Evolutionary conservation across 1,139 yeast genomes (phyloP).

Genomic region (Schwanniomyces etchellsii): DNA sequence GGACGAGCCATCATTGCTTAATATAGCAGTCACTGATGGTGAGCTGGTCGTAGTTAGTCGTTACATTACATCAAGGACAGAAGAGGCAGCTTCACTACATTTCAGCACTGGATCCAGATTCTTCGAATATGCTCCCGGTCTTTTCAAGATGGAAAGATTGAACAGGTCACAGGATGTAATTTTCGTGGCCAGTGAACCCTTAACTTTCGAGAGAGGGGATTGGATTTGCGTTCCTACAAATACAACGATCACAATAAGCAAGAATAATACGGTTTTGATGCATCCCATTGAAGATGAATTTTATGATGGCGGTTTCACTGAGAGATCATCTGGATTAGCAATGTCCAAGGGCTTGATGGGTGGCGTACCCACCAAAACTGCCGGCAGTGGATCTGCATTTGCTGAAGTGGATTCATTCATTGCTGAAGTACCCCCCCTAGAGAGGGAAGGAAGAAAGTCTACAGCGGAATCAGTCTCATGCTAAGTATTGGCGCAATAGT

Average conservation of each 20-base stretch:
- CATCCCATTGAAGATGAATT: constrained; percentile 92
- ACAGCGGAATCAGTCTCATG: no score
- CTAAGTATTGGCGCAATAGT: no score
- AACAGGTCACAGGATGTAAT: constrained; percentile 91
- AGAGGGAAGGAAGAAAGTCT: constrained; percentile 68
- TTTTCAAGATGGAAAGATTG: constrained; percentile 88
- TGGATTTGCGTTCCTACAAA: constrained; percentile 98
- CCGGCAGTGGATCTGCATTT: constrained; percentile 4
- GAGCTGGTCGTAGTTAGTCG: constrained; percentile 81
- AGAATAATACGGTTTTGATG: constrained; percentile 73
- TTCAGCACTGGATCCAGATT: constrained; percentile 91
- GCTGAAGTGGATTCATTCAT: constrained; percentile 35
- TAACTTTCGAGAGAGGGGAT: constrained; percentile 93
- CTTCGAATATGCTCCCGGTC: constrained; percentile 83
- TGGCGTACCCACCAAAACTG: constrained; percentile 32
- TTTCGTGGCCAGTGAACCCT: constrained; percentile 95
- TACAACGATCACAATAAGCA: constrained; percentile 75
- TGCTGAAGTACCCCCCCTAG: constrained; percentile 73
- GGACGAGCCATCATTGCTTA: constrained; percentile 77
- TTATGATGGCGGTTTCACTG: constrained; percentile 60
- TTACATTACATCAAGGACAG: constrained; percentile 81
- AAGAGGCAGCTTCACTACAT: constrained; percentile 94
- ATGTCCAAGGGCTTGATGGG: constrained; percentile 91
- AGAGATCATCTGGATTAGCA: constrained; percentile 77
- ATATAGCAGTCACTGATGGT: constrained; percentile 95